These are phyloP conservation scores for Thermoascus crustaceus DNA, from an alignment of 2,329 filamentous ascomycete species.

Conservation along the genomic window DNA sequence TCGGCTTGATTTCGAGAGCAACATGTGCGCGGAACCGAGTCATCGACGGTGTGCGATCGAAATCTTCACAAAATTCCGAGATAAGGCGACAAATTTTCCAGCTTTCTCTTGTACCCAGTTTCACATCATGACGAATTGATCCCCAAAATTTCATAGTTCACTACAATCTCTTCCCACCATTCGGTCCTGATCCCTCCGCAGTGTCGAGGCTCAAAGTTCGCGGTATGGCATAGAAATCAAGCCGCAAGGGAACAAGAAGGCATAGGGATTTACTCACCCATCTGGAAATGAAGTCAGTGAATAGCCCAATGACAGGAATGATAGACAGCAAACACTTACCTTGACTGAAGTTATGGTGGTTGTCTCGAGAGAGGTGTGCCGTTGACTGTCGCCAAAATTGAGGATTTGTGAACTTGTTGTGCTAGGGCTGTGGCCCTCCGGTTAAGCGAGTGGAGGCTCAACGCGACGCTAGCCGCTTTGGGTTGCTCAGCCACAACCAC, in stretches of 20 bases:
- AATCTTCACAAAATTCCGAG: conserved; percentile 6
- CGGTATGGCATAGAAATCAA: conserved; percentile 23
- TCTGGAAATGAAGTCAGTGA: conserved; percentile 38
- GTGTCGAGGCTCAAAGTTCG: too few species aligned
- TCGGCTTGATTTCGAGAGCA: conserved; percentile 3
- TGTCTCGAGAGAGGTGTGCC: conserved; percentile 31
- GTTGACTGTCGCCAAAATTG: conserved; percentile 27
- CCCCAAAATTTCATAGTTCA: too few species aligned
- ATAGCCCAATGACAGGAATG: conserved; percentile 11
- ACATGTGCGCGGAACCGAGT: neutral
- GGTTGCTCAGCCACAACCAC: conserved; percentile 10
- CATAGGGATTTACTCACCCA: conserved; percentile 54
- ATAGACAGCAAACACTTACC: conserved; percentile 36
- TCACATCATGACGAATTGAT: too few species aligned
- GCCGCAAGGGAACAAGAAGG: conserved; percentile 17
- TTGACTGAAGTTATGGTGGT: conserved; percentile 46
- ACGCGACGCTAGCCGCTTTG: conserved; percentile 20
- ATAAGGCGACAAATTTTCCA: too few species aligned
- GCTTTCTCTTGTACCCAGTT: too few species aligned
- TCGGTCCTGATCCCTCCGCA: too few species aligned
- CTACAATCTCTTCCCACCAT: too few species aligned
- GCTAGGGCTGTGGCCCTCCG: conserved; percentile 39
- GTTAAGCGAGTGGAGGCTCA: conserved; percentile 31
- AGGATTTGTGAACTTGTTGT: conserved; percentile 36
- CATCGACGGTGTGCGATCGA: conserved; percentile 13